Base-by-base conservation (phyloP, 257 asterid species). In the Solanum gandarillasii region DNA sequence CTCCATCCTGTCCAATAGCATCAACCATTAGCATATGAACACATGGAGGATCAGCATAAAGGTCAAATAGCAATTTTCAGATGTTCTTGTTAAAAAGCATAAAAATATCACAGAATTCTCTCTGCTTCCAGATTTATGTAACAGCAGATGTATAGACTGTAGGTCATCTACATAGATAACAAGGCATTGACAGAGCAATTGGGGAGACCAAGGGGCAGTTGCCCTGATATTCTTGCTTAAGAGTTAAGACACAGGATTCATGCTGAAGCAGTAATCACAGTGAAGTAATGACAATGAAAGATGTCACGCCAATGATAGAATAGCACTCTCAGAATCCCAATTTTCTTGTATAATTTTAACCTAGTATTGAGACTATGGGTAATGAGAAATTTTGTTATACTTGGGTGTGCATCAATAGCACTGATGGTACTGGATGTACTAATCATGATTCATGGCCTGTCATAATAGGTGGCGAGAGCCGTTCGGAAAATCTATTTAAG, bases 1-100 rank as follows among this genome's bases (percentile, higher is more conserved):
- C 99, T 86, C 99, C 99, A 91, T 97, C 99, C 99, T 97, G 93
- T 65, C 88, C 86, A 94, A 78, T 89, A 90, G 82, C 48, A 92
- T 31, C 85, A 90, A 90, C 35, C 74, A 79, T 35, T 67, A 25
- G 76, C 46, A 81, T 11, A 88, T 32, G 34, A 43, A 52, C 21
- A 39, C 31, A 11, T n/a, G 9, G 52, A 46, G n/a, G 46, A 86
- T 43, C 70, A 73, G 60, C 14, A 70, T 43, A 71, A 23, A 74
- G 46, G 58, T 85, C 25, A 65, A 67, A 4, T 14, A 6, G 38
- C 29, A 65, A 62, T 38, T 43, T 60, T 36, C 58, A 85, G 36
- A 25, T 67, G 79, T 14, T 38, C 67, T 39, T 46, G 65, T 32
- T 68, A 65, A 68, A 86, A 86, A 86, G 32, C 46, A 68, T 23